These are phyloP conservation scores for Phytophthora foliorum DNA, from an alignment of 352 stramenopile species.

Conservation along the genomic window DNA sequence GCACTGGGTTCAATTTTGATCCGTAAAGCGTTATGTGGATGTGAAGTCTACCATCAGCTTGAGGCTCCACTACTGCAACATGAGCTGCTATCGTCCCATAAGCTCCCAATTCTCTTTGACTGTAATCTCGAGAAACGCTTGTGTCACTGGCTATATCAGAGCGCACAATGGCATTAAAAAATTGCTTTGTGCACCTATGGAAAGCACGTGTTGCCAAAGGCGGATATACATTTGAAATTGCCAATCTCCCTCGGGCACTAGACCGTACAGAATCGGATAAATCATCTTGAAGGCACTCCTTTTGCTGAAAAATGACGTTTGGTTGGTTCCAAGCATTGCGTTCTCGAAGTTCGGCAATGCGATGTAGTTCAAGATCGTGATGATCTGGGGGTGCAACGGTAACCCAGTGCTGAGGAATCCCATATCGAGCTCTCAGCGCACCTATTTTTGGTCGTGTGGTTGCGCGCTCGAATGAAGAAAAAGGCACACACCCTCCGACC, in stretches of 20 bases:
- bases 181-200: background rate
- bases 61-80: conserved; percentile 26
- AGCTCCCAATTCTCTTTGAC: background rate
- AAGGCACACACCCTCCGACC: conserved; percentile 1
- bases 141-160: background rate
- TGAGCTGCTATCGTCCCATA: conserved; percentile 20
- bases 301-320: conserved; percentile 4
- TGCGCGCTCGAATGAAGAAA: conserved; percentile 3
- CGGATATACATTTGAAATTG: conserved; percentile 5
- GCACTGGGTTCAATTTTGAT: conserved; percentile 9
- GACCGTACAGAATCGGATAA: conserved; percentile 1
- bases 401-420: conserved; percentile 2
- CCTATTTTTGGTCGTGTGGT: conserved; percentile 1
- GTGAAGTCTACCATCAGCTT: conserved; percentile 19
- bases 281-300: background rate
- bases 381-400: conserved; percentile 6
- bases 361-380: conserved; percentile 15
- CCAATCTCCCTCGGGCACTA: background rate
- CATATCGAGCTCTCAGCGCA: conserved; percentile 2
- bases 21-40: conserved; percentile 24
- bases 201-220: background rate
- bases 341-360: background rate
- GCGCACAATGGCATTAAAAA: background rate
- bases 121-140: conserved; percentile 14
- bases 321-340: background rate